Conservation (phyloP, 139 green algal genomes). For the Klebsormidium nitens region DNA sequence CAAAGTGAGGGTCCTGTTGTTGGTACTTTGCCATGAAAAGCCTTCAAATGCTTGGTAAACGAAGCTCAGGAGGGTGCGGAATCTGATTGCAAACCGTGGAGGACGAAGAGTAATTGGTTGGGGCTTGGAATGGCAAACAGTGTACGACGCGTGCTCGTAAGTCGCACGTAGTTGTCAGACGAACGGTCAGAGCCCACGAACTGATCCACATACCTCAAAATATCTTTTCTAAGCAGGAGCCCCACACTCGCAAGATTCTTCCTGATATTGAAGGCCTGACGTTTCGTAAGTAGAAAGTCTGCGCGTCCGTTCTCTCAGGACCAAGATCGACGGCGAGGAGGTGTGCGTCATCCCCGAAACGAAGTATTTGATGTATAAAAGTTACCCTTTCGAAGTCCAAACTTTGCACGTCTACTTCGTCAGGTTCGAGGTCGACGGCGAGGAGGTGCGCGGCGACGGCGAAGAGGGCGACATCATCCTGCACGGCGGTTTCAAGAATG, state of each 20-base stretch:
- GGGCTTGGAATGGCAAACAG: neutral
- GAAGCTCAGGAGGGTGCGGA: neutral
- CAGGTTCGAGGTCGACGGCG: no score
- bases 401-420: no score
- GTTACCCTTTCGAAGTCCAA: no score
- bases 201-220: neutral
- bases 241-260: no score
- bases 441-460: no score
- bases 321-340: no score
- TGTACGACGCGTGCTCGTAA: neutral
- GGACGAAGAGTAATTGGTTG: neutral
- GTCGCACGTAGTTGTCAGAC: neutral
- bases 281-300: no score
- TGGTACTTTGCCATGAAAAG: no score
- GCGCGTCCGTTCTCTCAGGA: no score
- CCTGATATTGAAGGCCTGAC: no score
- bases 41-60: neutral
- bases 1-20: no score
- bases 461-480: no score
- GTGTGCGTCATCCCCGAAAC: neutral
- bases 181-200: neutral
- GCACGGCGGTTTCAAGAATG: slow-evolving; percentile 19
- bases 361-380: neutral
- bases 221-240: neutral
- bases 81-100: neutral